These are phyloP conservation scores for Flammula alnicola DNA, from an alignment of 1,284 basidiomycete genomes.

Conservation along the genomic window DNA sequence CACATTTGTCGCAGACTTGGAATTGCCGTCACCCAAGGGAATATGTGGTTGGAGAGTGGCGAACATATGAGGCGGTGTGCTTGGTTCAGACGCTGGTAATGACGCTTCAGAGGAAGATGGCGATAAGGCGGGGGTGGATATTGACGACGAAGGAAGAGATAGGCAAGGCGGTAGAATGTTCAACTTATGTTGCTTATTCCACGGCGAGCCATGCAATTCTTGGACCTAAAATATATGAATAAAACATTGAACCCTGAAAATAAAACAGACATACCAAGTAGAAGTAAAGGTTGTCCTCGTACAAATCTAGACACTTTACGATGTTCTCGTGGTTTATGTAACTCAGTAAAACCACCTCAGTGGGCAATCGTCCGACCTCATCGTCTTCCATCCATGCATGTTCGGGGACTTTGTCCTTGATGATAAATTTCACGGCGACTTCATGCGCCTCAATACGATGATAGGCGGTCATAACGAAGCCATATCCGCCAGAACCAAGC, in stretches of 20 bases:
- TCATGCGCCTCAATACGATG: conserved; percentile 61
- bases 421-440: conserved; percentile 94
- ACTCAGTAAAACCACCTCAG: conserved; percentile 81
- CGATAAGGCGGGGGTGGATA: conserved; percentile 60
- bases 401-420: conserved; percentile 81
- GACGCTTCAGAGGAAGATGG: conserved; percentile 56
- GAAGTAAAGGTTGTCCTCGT: conserved; percentile 83
- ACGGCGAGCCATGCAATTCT: conserved; percentile 90
- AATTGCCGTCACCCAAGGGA: conserved; percentile 2
- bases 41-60: conserved; percentile 25
- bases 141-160: conserved; percentile 38
- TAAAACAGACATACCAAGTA: conserved; percentile 69
- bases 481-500: conserved; percentile 90
- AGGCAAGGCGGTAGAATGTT: conserved; percentile 24
- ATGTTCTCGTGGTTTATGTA: conserved; percentile 81
- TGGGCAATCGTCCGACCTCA: conserved; percentile 66
- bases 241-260: not conserved
- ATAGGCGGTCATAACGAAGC: conserved; percentile 85
- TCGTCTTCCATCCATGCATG: conserved; percentile 81
- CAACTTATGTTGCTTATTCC: conserved; percentile 53
- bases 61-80: conserved; percentile 45
- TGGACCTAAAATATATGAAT: conserved; percentile 66
- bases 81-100: conserved; percentile 43
- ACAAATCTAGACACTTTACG: conserved; percentile 82
- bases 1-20: conserved; percentile 10